Conservation (phyloP, 495 filamentous ascomycete species). For the Physcia stellaris region DNA sequence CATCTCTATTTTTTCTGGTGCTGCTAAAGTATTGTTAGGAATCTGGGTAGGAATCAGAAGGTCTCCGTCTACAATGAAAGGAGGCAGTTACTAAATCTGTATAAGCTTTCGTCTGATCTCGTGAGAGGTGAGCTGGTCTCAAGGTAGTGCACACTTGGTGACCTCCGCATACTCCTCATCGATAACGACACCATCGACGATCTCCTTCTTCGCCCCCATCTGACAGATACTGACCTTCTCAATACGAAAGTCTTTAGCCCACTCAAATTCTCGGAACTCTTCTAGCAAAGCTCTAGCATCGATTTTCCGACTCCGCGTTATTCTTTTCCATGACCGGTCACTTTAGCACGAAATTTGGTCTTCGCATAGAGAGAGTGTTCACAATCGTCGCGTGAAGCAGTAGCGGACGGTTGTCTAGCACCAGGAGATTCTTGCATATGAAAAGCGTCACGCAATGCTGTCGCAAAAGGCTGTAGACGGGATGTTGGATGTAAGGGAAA, state of each 20-base stretch:
- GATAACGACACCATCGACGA: conserved; percentile 23
- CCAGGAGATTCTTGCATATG: conserved; percentile 45
- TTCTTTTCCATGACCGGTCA: too few relatives aligned
- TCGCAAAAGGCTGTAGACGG: conserved; percentile 54
- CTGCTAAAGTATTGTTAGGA: too few relatives aligned
- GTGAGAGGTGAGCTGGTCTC: too few relatives aligned
- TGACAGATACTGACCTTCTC: conserved; percentile 56
- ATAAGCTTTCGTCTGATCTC: too few relatives aligned
- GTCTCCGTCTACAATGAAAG: too few relatives aligned
- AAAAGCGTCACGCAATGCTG: conserved; percentile 47
- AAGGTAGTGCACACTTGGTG: too few relatives aligned
- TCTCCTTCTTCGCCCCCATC: conserved; percentile 59
- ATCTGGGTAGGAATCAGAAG: too few relatives aligned
- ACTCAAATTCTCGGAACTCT: conserved; percentile 37
- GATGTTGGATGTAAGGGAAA: conserved; percentile 42
- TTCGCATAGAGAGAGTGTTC: too few relatives aligned
- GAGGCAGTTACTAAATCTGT: too few relatives aligned
- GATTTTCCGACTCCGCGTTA: too few relatives aligned
- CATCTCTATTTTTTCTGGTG: too few relatives aligned
- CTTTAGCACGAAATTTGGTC: too few relatives aligned
- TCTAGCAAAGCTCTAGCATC: conserved; percentile 32
- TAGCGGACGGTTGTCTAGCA: conserved; percentile 36
- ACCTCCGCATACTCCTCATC: conserved; percentile 31
- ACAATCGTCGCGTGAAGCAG: conserved; percentile 74
- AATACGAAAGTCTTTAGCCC: conserved; percentile 47